Base-by-base conservation (phyloP, 2,329 filamentous ascomycete species). In the Colletotrichum eremochloae region DNA sequence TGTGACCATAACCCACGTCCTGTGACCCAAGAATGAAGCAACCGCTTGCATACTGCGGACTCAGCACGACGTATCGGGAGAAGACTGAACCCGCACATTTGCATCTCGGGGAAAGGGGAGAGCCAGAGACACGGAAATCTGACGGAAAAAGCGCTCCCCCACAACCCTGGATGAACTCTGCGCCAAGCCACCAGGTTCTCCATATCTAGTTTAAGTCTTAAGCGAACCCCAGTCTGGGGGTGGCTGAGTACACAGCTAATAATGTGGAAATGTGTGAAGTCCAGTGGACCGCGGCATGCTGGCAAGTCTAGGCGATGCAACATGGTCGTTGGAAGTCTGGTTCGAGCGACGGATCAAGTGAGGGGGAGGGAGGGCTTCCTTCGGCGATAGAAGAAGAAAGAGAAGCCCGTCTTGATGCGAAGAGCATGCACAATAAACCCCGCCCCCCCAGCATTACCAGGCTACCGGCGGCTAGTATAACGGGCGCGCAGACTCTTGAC, bases 181-280 rank as follows among this genome's bases (percentile, higher is more conserved):
- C n/a, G 69, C 69, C 69, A 72, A 72, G 66, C 40, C 53, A 36
- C 61, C 14, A 29, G 36, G 52, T 57, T 44, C 50, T 44, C 63
- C 33, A 56, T 46, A 31, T 56, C 31, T 15, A 64, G 46, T 40
- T 55, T 20, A 15, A 44, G 4, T 14, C 48, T 60, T 15, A 11
- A 52, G 5, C 7, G 4, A 24, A 61, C 66, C 48, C 60, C 46
- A 69, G 60, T 24, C 65, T 44, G 66, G 66, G 66, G 60, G 60
- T 69, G 69, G 69, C 66, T 72, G 66, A 65, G 69, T 66, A 72
- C 48, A 72, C 48, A 61, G 58, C 33, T 46, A 33, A 69, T 69
- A 69, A 11, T 33, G 60, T 69, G 67, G 69, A 3, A 65, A 38
- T 53, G n/a, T 15, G 48, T 50, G 14, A 57, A 31, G 50, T 36